These are phyloP conservation scores for Vitis hybrid DNA, from an alignment of 177 flowering plant species.

Conservation along the genomic window DNA sequence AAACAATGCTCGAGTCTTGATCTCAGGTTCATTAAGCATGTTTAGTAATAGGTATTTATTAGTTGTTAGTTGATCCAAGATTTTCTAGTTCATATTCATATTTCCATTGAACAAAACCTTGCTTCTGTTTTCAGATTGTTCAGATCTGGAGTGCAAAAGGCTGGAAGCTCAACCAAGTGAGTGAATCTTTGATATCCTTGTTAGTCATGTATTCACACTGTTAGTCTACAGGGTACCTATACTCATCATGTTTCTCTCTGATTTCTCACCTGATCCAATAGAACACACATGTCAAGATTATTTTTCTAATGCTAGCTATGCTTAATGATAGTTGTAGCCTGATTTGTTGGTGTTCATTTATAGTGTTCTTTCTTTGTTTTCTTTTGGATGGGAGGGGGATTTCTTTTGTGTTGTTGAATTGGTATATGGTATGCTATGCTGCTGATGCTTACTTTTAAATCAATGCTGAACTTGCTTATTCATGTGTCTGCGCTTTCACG, in stretches of 20 bases:
- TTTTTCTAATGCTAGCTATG: too few species aligned
- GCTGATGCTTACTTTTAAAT: not conserved
- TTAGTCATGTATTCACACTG: not conserved
- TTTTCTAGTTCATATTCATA: not conserved
- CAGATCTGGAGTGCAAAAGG: slow-evolving; percentile 76
- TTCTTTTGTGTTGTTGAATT: too few species aligned
- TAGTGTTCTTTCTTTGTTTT: too few species aligned
- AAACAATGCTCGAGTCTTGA: slow-evolving; percentile 87
- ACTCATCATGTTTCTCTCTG: too few species aligned
- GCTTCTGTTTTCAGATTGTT: slow-evolving; percentile 54
- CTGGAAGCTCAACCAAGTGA: slow-evolving; percentile 77
- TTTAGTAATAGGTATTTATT: slow-evolving; percentile 76
- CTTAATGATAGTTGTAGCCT: too few species aligned
- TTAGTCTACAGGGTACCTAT: too few species aligned
- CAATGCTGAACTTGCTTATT: too few species aligned
- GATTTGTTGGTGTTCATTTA: too few species aligned
- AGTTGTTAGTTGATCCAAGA: not conserved
- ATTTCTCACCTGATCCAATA: too few species aligned
- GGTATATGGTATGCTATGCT: not conserved
- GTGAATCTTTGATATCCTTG: slow-evolving; percentile 21
- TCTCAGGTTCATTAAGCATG: slow-evolving; percentile 76
- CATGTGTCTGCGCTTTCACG: not conserved
- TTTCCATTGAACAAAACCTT: slow-evolving; percentile 2
- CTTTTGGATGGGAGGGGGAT: too few species aligned
- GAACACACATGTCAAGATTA: too few species aligned